These are phyloP conservation scores for Microdochium bolleyi DNA, from an alignment of 2,329 filamentous ascomycete species.

Conservation along the genomic window DNA sequence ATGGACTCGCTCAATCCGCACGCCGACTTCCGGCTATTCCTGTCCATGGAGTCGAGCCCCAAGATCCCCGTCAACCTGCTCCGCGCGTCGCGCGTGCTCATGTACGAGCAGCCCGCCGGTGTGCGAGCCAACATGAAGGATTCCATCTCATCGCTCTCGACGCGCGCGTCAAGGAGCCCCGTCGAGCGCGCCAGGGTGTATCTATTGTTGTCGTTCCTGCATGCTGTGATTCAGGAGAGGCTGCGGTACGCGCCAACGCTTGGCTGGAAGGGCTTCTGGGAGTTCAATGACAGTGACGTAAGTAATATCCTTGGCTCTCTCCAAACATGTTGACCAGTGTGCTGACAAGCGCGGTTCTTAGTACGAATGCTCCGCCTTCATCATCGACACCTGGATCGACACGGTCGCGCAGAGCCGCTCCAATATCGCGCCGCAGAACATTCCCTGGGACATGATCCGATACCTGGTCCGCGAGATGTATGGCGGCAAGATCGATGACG, in stretches of 20 bases:
- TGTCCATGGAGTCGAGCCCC: conserved; percentile 94
- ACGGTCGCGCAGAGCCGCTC: conserved; percentile 73
- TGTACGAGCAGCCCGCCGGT: conserved; percentile 97
- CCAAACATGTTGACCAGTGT: conserved; percentile 1
- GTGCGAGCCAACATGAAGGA: conserved; percentile 98
- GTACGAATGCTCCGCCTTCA: conserved; percentile 96
- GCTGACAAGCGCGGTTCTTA: conserved; percentile 29
- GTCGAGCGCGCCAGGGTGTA: conserved; percentile 89
- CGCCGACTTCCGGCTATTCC: conserved; percentile 84
- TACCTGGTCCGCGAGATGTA: conserved; percentile 91
- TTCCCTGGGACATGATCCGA: conserved; percentile 94
- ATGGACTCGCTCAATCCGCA: conserved; percentile 94
- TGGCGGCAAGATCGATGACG: conserved; percentile 93
- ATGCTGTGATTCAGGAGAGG: conserved; percentile 92
- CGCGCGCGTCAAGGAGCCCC: conserved; percentile 69
- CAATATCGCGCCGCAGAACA: conserved; percentile 87
- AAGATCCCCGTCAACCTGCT: conserved; percentile 97
- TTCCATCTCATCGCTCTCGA: conserved; percentile 75
- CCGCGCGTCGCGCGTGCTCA: conserved; percentile 85
- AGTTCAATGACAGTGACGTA: conserved; percentile 98
- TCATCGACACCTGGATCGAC: conserved; percentile 93
- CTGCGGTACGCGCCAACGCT: conserved; percentile 88
- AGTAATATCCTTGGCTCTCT: conserved; percentile 33
- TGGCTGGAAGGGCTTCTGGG: conserved; percentile 99
- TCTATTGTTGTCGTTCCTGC: conserved; percentile 84